Base-by-base conservation (phyloP, 371 early-diverging fungal genomes). In the Actinomucor elegans region DNA sequence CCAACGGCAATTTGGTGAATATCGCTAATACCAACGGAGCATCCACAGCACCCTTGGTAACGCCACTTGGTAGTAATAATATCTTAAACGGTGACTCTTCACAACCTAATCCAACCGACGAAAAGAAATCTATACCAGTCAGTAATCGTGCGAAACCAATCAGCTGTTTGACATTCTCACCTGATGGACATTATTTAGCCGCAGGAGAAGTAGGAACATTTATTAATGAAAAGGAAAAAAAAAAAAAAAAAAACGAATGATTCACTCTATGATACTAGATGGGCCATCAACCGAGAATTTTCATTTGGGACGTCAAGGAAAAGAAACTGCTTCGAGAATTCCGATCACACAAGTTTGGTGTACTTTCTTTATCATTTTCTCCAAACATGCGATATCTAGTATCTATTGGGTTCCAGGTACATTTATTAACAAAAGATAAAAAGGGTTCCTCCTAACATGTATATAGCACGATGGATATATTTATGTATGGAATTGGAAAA, bases 201-300 rank as follows among this genome's bases (percentile, higher is more conserved):
- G 87, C 85, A 36, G 92, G 91, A 33, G 91, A 91, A 84, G 92
- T 89, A n/a, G n/a, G n/a, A n/a, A n/a, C n/a, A n/a, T n/a, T n/a
- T n/a, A n/a, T n/a, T n/a, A n/a, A n/a, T n/a, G 75, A 41, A 44
- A 17, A 52, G 35, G 9, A 37, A 21, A 5, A 27, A 12, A 3
- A 33, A 31, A 12, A 5, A 0, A 1, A 9, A 23, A 41, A 12
- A 24, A 11, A 14, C 21, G 23, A n/a, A n/a, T n/a, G n/a, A n/a
- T n/a, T n/a, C n/a, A n/a, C n/a, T n/a, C n/a, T n/a, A n/a, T n/a
- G n/a, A n/a, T n/a, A 32, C 14, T 50, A 50, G 91, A 74, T 84
- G 52, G 94, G 94, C 5, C 92, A 91, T 71, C 87, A 90, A 54
- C 94, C 94, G 10, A 60, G 89, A 33, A 87, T 92, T 6, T 52